These are phyloP conservation scores for Phylloporus rhodoxanthus DNA, from an alignment of 768 basidiomycete species.

Conservation along the genomic window DNA sequence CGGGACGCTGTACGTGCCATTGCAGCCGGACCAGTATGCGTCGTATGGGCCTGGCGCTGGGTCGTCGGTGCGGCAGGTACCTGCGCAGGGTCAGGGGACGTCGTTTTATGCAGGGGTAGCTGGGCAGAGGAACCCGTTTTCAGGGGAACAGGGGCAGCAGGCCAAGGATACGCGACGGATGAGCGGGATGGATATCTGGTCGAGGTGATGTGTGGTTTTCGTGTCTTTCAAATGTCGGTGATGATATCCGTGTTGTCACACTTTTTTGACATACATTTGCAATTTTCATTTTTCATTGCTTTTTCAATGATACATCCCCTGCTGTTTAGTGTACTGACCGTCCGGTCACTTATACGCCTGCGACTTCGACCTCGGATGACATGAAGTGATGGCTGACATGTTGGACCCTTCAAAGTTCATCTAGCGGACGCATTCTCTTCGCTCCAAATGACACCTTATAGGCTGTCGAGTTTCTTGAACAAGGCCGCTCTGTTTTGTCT, in stretches of 20 bases:
- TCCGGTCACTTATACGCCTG: too few species aligned
- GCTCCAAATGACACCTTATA: too few species aligned
- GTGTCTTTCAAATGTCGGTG: neutral
- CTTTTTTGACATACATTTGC: neutral
- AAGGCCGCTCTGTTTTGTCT: too few species aligned
- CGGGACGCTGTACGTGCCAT: constrained; percentile 66
- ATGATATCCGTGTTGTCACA: constrained; percentile 4
- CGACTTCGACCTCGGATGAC: too few species aligned
- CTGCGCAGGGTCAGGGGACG: constrained; percentile 10
- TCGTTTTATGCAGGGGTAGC: constrained; percentile 71
- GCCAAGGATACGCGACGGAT: constrained; percentile 55
- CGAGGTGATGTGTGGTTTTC: constrained; percentile 52
- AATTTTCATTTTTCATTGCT: neutral
- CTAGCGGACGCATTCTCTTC: too few species aligned
- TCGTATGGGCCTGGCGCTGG: constrained; percentile 35
- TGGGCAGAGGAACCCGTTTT: constrained; percentile 33
- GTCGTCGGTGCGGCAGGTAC: neutral
- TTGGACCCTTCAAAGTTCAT: too few species aligned
- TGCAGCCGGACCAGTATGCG: constrained; percentile 78
- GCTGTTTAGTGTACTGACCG: neutral
- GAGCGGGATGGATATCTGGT: constrained; percentile 70
- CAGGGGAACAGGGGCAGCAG: neutral
- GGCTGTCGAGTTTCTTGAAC: too few species aligned
- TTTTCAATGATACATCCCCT: neutral
- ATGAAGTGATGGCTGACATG: too few species aligned